A percentile compares a stretch with the other conserved stretches of the same genome.
Evolutionary conservation across 495 filamentous ascomycete genomes (phyloP).

Genomic region (Xylaria curta): DNA sequence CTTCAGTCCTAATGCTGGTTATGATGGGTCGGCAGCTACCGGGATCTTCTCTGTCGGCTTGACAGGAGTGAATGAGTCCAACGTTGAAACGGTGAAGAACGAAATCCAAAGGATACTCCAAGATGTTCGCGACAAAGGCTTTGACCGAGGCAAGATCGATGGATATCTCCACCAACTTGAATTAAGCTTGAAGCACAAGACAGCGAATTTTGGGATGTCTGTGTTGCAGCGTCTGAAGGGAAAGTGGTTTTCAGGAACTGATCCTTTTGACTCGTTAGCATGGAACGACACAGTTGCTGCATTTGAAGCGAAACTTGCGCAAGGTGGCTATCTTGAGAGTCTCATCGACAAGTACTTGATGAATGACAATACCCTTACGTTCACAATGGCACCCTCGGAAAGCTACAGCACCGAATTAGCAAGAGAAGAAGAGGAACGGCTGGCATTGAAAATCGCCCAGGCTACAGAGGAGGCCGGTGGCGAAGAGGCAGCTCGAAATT

Average conservation of each 20-base stretch:
- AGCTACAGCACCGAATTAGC: constrained; percentile 75
- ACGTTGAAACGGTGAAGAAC: constrained; percentile 77
- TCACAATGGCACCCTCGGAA: constrained; percentile 89
- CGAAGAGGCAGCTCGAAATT: constrained; percentile 69
- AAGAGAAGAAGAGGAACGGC: constrained; percentile 74
- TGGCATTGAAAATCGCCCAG: constrained; percentile 72
- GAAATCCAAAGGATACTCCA: constrained; percentile 72
- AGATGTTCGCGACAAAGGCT: constrained; percentile 72
- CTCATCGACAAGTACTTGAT: constrained; percentile 89
- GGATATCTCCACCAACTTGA: constrained; percentile 94
- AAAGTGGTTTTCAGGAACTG: constrained; percentile 92
- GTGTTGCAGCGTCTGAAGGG: constrained; percentile 86
- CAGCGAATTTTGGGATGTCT: constrained; percentile 89
- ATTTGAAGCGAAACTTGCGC: constrained; percentile 74
- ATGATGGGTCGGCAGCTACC: constrained; percentile 74
- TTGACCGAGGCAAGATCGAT: constrained; percentile 87
- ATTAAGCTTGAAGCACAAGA: constrained; percentile 89
- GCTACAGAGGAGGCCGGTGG: constrained; percentile 71
- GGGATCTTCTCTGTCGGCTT: constrained; percentile 91
- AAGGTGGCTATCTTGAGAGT: constrained; percentile 80
- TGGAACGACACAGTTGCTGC: constrained; percentile 86
- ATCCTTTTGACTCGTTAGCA: constrained; percentile 86
- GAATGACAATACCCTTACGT: constrained; percentile 84
- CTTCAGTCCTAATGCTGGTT: constrained; percentile 93
- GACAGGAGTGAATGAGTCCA: constrained; percentile 79